Conservation (phyloP, 73 alveolate species). For the Paramecium primaurelia region DNA sequence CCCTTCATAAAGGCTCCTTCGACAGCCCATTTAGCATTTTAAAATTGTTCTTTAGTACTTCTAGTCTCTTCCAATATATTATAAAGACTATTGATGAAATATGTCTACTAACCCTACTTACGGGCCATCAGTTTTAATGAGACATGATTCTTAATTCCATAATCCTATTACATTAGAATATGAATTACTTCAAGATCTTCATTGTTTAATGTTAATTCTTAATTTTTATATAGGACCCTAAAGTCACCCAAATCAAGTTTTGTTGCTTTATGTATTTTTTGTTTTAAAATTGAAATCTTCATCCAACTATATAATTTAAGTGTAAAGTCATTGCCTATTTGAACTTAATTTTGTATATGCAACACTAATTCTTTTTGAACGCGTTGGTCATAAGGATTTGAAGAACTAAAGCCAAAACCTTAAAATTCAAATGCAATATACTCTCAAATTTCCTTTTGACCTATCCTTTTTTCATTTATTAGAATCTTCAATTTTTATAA, state of each 20-base stretch:
- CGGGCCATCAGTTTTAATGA: neutral
- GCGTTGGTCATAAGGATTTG: constrained; percentile 24
- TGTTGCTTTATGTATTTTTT: neutral
- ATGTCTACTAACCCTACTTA: constrained; percentile 23
- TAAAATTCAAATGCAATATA: neutral
- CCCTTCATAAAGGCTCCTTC: constrained; percentile 77
- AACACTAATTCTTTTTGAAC: neutral
- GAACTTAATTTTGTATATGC: neutral
- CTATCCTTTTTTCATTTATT: constrained; percentile 8
- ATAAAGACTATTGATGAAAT: neutral
- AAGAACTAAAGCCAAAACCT: constrained; percentile 31
- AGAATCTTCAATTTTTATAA: neutral
- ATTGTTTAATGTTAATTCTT: neutral
- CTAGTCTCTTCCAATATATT: neutral
- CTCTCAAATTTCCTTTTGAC: constrained; percentile 49
- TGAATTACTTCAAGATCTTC: neutral
- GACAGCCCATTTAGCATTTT: constrained; percentile 33
- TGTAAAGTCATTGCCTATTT: neutral
- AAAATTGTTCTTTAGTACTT: neutral
- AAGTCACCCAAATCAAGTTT: constrained; percentile 42
- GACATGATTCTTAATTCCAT: neutral
- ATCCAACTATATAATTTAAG: constrained; percentile 35
- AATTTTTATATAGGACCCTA: neutral
- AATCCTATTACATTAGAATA: neutral
- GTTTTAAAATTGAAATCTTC: constrained; percentile 14